phyloP scores from a whole-genome alignment of 768 basidiomycete genomes.

The Agaricus sinodeliciosus region DNA sequence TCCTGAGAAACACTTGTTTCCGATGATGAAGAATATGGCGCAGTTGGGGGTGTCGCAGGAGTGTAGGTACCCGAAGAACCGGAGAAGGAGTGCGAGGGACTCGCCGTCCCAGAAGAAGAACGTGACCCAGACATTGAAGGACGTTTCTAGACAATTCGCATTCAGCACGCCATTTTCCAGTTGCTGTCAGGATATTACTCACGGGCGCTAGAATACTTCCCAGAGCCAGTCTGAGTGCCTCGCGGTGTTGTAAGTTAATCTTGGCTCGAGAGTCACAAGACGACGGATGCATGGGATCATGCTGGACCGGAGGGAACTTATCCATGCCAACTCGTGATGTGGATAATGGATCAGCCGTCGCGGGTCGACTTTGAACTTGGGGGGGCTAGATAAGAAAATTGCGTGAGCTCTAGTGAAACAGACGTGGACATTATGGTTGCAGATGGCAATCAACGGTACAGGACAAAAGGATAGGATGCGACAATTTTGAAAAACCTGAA shows the following conservation, averaged over 20 bases:
- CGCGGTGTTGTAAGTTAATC: constrained; percentile 32
- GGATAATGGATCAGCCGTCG: constrained; percentile 19
- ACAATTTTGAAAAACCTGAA: too few relatives aligned
- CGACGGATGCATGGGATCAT: constrained; percentile 22
- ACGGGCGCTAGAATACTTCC: constrained; percentile 59
- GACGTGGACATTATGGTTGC: not conserved
- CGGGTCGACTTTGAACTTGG: constrained; percentile 27
- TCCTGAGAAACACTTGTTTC: constrained; percentile 20
- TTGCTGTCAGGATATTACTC: constrained; percentile 20
- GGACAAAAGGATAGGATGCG: too few relatives aligned
- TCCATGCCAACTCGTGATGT: constrained; percentile 17
- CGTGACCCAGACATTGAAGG: constrained; percentile 35
- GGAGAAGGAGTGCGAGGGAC: constrained; percentile 34
- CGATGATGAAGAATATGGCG: constrained; percentile 16
- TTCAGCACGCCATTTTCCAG: constrained; percentile 12
- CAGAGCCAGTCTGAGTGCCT: constrained; percentile 48
- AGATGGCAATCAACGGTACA: not conserved
- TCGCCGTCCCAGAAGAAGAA: constrained; percentile 45
- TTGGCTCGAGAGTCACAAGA: constrained; percentile 7
- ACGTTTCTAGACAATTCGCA: constrained; percentile 35
- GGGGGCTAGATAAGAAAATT: constrained; percentile 21
- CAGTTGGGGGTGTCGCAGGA: constrained; percentile 22
- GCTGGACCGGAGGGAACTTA: constrained; percentile 16
- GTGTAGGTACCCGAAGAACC: constrained; percentile 23
- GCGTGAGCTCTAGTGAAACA: not conserved